phyloP scores from a whole-genome alignment of 441 rosid genomes.

The Syzygium malaccense region DNA sequence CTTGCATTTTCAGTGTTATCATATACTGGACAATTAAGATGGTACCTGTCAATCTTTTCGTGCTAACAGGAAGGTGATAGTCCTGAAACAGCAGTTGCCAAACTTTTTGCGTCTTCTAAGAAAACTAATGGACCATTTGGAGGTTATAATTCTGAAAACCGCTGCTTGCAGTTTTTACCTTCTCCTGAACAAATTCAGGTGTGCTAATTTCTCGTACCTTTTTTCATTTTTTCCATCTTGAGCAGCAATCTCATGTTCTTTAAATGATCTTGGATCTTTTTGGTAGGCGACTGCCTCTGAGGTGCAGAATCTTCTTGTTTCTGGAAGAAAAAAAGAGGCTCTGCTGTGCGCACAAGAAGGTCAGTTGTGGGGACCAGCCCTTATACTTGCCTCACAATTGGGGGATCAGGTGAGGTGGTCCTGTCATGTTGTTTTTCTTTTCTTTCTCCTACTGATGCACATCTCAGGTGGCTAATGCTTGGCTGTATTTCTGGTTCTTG shows the following conservation, averaged over 20 bases:
- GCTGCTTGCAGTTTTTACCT: slow-evolving; percentile 78
- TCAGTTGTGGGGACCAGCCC: slow-evolving; percentile 99
- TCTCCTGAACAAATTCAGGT: slow-evolving; percentile 86
- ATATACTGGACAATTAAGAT: background rate
- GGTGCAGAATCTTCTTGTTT: slow-evolving; percentile 90
- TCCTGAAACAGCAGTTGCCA: slow-evolving; percentile 93
- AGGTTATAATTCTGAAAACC: slow-evolving; percentile 44
- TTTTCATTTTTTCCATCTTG: background rate
- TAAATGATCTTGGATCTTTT: slow-evolving; percentile 15
- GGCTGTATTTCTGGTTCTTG: background rate
- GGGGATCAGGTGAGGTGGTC: slow-evolving; percentile 96
- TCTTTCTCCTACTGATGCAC: slow-evolving; percentile 1
- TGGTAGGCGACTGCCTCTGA: slow-evolving; percentile 81
- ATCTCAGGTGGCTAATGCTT: background rate
- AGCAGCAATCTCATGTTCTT: slow-evolving; percentile 5
- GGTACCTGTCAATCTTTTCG: slow-evolving; percentile 3
- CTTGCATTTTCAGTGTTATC: background rate
- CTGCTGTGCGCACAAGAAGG: slow-evolving; percentile 84
- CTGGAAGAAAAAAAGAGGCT: slow-evolving; percentile 91
- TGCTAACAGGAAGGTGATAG: slow-evolving; percentile 58
- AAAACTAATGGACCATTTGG: slow-evolving; percentile 43
- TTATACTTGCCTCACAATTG: slow-evolving; percentile 91
- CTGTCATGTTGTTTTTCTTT: slow-evolving; percentile 5
- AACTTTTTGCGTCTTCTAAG: slow-evolving; percentile 71
- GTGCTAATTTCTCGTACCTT: slow-evolving; percentile 3